Evolutionary conservation across 2,329 filamentous ascomycete species (phyloP), one percentile per base, ranked within the genome.

Genomic region (Coniosporium tulheliwenetii): DNA sequence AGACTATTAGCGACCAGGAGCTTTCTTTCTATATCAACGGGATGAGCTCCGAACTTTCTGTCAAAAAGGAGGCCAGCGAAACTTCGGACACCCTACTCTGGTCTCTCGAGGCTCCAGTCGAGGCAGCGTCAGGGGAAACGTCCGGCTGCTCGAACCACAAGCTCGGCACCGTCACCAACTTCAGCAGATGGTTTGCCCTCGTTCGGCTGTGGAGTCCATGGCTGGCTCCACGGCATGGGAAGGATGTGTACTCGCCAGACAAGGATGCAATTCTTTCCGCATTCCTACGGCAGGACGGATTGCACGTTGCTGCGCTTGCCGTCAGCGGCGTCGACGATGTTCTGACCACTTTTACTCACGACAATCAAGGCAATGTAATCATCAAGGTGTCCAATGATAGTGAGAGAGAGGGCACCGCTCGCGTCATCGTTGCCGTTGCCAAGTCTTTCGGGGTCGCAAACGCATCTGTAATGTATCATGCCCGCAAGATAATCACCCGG

Each of bases 191-290:
- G 77, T 89, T 94, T 55, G 77, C 84, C 7, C 62, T 94, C 10
- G 78, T 93, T 5, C 76, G 86, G 13, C 66, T 84, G 3, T 91
- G 79, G 76, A 73, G 71, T 30, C 81, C 86, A 1, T 96, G 89
- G 89, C 64, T 94, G 9, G 85, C 81, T 7, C 89, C 89, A n/a
- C 70, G 85, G 33, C 87, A 95, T 56, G 87, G 87, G 10, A 77
- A 73, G 45, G 59, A 65, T 3, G 63, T 63, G 0, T 81, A 93
- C 42, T 62, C 64, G 4, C 65, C 87, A 4, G 80, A 85, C 45
- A 83, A 86, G 49, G 83, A 93, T 51, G 85, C 77, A 1, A 61
- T 95, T 2, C 55, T 93, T 13, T 77, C 79, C 43, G 83, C 84
- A 0, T 94, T 95, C 49, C 63, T 93, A 15, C 79, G 76, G 16